Evolutionary conservation across 495 filamentous ascomycete species (phyloP), one percentile per base, ranked within the genome.

Genomic region (Tuber borchii): DNA sequence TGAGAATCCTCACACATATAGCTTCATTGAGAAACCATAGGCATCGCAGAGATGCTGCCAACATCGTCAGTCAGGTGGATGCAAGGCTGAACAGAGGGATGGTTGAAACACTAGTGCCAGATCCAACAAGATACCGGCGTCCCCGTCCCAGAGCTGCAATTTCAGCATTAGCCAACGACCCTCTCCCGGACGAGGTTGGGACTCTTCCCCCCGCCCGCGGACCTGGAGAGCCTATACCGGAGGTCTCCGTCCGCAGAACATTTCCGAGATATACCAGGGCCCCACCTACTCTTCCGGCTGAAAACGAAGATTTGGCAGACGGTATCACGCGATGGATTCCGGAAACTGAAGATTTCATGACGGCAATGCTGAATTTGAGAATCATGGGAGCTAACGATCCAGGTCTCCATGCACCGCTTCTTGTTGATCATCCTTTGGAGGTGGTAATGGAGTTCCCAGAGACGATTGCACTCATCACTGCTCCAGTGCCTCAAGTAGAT

Each of bases 361-460:
- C 12, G 34, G 56, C 56, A 16, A 31, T 65, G 56, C 12, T 34
- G 12, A 65, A 65, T 65, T 34, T 65, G 26, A 14, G 26, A 65
- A 17, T 12, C 56, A 51, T 65, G 22, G 42, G 34, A 5, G 70
- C 69, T 40, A 22, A 78, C 56, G 69, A 78, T 56, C 74, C 43
- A 45, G 76, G 76, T 22, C 76, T 78, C 20, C 74, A 78, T 69
- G 70, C 76, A 26, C 70, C 70, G 34, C 74, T 61, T 9, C 22
- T 65, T 17, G 72, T 73, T 44, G 76, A 78, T 48, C 44, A 78
- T 22, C 75, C 76, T 4, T 37, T 51, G 5, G 76, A 78, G 74
- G 20, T 16, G 1, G 76, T 78, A 34, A 39, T 78, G n/a, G 43
- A 45, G 31, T 46, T 77, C 31, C 70, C 69, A 8, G 76, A 78